phyloP scores from a whole-genome alignment of 305 asterid genomes.

The Fraxinus angustifolia region DNA sequence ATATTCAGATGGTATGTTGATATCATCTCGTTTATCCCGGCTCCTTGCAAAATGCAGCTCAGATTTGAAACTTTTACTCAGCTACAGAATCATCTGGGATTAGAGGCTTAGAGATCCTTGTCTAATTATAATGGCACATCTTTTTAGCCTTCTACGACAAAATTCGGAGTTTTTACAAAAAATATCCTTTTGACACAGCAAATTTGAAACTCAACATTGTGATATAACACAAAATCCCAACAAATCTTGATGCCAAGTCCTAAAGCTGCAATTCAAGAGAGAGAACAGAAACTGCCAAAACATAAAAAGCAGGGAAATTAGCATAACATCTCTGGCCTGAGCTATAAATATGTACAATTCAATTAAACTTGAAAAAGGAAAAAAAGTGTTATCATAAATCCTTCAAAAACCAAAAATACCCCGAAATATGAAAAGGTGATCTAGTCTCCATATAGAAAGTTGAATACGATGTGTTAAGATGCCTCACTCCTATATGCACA shows the following conservation, averaged over 20 bases:
- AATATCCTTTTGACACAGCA: conserved; percentile 17
- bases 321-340: no score
- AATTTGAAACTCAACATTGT: conserved; percentile 23
- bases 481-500: conserved; percentile 23
- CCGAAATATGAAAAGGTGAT: conserved; percentile 22
- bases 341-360: background rate
- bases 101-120: conserved; percentile 12
- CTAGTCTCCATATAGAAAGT: conserved; percentile 20
- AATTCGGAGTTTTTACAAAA: conserved; percentile 12
- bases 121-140: conserved; percentile 8
- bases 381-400: background rate
- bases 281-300: background rate
- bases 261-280: conserved; percentile 34
- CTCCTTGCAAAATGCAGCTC: conserved; percentile 3
- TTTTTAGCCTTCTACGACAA: conserved; percentile 12
- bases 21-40: conserved; percentile 44
- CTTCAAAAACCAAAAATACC: conserved; percentile 13
- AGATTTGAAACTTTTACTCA: conserved; percentile 18
- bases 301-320: no score
- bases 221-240: conserved; percentile 12
- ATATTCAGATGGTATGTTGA: conserved; percentile 76
- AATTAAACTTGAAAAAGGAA: conserved; percentile 7
- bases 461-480: conserved; percentile 23
- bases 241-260: conserved; percentile 29
- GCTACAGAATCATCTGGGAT: conserved; percentile 21